Base-by-base conservation (phyloP, 139 green algal species). In the Trebouxia sp. region DNA sequence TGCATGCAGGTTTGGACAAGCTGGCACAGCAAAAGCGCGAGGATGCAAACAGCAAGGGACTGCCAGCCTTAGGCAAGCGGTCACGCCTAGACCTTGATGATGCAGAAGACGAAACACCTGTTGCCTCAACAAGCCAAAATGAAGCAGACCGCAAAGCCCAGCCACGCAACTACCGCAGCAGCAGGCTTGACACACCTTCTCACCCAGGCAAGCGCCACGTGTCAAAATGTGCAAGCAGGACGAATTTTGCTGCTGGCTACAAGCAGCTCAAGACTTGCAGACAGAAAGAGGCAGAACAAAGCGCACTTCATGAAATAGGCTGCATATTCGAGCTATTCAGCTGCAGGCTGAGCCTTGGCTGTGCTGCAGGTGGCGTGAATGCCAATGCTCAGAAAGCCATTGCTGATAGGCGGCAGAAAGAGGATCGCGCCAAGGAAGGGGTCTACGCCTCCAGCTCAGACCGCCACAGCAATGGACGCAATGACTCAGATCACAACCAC, bases 141-240 rank as follows among this genome's bases (percentile, higher is more conserved):
- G 20, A 32, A 39, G 56, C 30, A 30, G 28, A 24, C 11, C 42
- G 35, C 62, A 72, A 72, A 43, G 35, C 1, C 11, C 65, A 45
- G 35, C 22, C 51, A 17, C 32, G 93, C 11, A 88, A 89, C 28
- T 96, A 93, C 84, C 80, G 94, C 0, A 88, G 87, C 1, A 86
- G 90, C 87, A 87, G 90, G 8, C 51, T 92, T 8, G 93, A 97
- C 3, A 98, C 94, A 7, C 94, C 94, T 14, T 95, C 89, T 3
- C 89, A 95, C 65, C 92, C 92, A 39, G 92, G 91, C 87, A 48
- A 28, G 65, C 56, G 42, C 10, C 45, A 50, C 47, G 62, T 38
- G 20, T 24, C 47, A 32, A 80, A 55, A 35, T 9, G 1, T 38
- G 38, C 28, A 24, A 80, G 8, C 30, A 8, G 41, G 38, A 58